phyloP scores from a whole-genome alignment of 2,329 filamentous ascomycete species.

The Aphanocladium album region DNA sequence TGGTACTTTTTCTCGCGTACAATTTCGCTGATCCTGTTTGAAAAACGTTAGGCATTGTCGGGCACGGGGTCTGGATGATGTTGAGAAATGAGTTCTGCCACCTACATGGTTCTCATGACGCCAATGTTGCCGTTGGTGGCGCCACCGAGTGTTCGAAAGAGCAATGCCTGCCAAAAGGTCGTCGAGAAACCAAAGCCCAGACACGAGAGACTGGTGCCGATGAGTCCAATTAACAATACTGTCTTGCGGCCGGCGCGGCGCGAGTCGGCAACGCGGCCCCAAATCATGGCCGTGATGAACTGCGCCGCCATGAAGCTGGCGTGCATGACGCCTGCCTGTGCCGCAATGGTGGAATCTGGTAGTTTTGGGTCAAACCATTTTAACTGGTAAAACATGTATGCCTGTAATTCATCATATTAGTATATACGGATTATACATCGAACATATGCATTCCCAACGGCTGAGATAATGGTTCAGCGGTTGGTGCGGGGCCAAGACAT shows the following conservation, averaged over 20 bases:
- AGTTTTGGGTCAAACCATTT: constrained; percentile 61
- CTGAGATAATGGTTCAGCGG: too few relatives aligned
- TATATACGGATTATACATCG: too few relatives aligned
- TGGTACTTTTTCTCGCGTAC: constrained; percentile 61
- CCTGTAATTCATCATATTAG: too few relatives aligned
- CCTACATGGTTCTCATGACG: constrained; percentile 72
- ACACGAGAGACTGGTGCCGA: constrained; percentile 50
- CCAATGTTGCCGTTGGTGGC: constrained; percentile 69
- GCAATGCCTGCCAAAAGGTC: constrained; percentile 64
- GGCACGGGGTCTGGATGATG: not conserved
- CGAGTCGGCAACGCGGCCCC: constrained; percentile 67
- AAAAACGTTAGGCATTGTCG: not conserved
- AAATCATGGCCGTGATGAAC: constrained; percentile 75
- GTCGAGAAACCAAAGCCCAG: constrained; percentile 60
- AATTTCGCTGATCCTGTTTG: constrained; percentile 58
- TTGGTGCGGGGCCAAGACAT: not conserved
- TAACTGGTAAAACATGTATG: constrained; percentile 88
- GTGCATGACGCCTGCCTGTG: constrained; percentile 71
- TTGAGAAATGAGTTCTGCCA: constrained; percentile 14
- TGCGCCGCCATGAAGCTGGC: constrained; percentile 78
- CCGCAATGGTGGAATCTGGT: constrained; percentile 61
- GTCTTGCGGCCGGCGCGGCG: constrained; percentile 66
- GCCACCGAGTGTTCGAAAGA: constrained; percentile 65
- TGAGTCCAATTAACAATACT: constrained; percentile 70
- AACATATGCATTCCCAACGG: too few relatives aligned